Base-by-base conservation (phyloP, 306 rosid genomes). In the Corylus americana region DNA sequence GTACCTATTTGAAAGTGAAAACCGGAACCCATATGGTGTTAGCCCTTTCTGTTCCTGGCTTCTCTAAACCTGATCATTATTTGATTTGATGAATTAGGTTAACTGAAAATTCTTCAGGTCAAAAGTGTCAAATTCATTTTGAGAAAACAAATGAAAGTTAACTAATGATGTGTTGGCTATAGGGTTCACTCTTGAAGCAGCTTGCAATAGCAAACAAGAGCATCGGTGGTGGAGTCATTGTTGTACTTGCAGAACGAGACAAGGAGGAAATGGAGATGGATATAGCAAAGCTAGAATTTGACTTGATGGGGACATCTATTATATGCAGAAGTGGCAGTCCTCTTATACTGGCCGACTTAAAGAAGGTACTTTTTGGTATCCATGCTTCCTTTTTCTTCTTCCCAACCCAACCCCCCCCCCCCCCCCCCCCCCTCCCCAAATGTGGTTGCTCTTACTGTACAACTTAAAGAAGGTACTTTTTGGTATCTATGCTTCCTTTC, bases 281-380 rank as follows among this genome's bases (percentile, higher is more conserved):
- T 78, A 94, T 94, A 86, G 85, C 95, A 83, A 94, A 92, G 89
- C 94, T 94, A 63, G 98, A 94, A 86, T 94, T 94, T 73, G 95
- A 90, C 81, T 91, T 94, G 86, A 94, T 94, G 98, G 97, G 98
- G 76, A 94, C 95, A 1, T 92, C 97, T 39, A 97, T 94, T 75
- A 94, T 94, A 81, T 92, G 98, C 81, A 84, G 98, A 89, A 94
- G 98, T 83, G 98, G 98, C 85, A 94, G 98, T 83, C 97, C 98
- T 80, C 97, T 94, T 71, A 94, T 94, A 76, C 85, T 94, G 74
- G 98, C 97, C 67, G 98, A 94, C 86, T 81, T 94, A 55, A 94
- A 94, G 90, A 94, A 94, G 97, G 97, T 94, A 85, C 49, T 55
- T 11, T 57, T 51, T 61, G 10, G 8, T 42, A 42, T 42, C 45